A percentile compares a stretch with the other conserved stretches of the same genome.
Conservation (phyloP, 2,329 filamentous ascomycete genomes). For the Claviceps monticola region DNA sequence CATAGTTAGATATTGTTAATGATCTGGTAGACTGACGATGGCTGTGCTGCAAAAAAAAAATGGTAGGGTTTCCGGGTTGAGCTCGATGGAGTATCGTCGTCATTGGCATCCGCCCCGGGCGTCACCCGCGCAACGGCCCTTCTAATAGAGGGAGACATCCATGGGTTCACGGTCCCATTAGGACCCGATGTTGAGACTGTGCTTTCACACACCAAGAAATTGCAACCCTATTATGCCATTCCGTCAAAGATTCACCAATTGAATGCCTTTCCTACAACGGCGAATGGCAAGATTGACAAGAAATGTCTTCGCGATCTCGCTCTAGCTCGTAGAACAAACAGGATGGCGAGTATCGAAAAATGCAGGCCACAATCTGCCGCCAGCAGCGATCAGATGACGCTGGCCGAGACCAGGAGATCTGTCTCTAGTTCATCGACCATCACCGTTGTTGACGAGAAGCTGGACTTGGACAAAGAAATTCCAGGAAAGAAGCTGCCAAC, state of each 20-base stretch:
- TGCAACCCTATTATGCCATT: conserved; percentile 41
- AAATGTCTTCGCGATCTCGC: conserved; percentile 25
- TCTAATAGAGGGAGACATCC: conserved; percentile 32
- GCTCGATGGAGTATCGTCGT: conserved; percentile 41
- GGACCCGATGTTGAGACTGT: conserved; percentile 23
- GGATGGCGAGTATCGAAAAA: neutral
- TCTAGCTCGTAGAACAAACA: conserved; percentile 4
- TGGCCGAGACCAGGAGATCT: conserved; percentile 16
- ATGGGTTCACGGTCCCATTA: conserved; percentile 33
- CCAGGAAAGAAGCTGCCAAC: conserved; percentile 27
- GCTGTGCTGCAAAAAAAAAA: neutral
- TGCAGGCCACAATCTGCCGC: neutral
- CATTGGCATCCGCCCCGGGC: conserved; percentile 29
- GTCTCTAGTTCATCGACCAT: conserved; percentile 18
- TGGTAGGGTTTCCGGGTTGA: conserved; percentile 45
- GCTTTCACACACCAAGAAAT: conserved; percentile 24
- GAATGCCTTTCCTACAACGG: conserved; percentile 32
- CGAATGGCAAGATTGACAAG: conserved; percentile 45
- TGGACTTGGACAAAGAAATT: conserved; percentile 18
- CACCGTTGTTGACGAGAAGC: conserved; percentile 16
- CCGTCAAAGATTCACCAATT: conserved; percentile 31
- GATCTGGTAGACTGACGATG: neutral
- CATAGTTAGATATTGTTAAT: too few relatives aligned
- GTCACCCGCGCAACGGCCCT: conserved; percentile 34
- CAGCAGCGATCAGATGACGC: conserved; percentile 9